Base-by-base conservation (phyloP, 2,329 filamentous ascomycete species). In the Botrytis medusae region DNA sequence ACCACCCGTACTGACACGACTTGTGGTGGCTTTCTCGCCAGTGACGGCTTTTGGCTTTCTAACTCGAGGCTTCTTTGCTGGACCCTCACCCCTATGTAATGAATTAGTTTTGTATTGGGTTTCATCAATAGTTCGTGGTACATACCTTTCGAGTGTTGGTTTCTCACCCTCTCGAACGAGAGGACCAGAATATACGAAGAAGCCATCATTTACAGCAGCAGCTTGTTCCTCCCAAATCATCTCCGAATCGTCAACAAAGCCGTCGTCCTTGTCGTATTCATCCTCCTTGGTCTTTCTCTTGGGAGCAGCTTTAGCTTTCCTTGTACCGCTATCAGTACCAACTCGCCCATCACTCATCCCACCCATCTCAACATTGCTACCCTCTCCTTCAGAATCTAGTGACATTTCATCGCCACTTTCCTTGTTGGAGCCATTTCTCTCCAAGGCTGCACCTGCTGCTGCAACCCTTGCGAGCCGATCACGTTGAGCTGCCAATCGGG, bases 171-270 rank as follows among this genome's bases (percentile, higher is more conserved):
- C 94, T 8, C 92, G 92, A 34, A 98, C 89, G 64, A 99, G 85
- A 14, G 95, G 95, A 5, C 96, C 96, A 74, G 93, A 97, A 83
- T 98, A 99, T 1, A 99, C 96, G 81, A 98, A 99, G 85, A 98
- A 99, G 1, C 96, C 96, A 81, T 98, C 96, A 78, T 95, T 93
- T 77, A 93, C 95, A 64, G 96, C 95, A 7, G 95, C 94, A 10
- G 95, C 95, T 81, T 97, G 93, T 80, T 97, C 94, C 83, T 98
- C 94, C 95, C 95, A 98, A 0, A 97, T 87, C 80, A 98, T 83
- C 82, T 99, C 96, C 1, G 94, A 97, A 81, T 99, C 96, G 79
- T 99, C 96, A 72, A 95, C 90, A 82, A 95, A 95, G 71, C 92
- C 92, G 79, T 95, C 93, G 65, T 93, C 91, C 79, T 92, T 91